A percentile compares a stretch with the other conserved stretches of the same genome.
These are phyloP conservation scores for Vanrija humicola DNA, from an alignment of 1,284 basidiomycete species.

Conservation along the genomic window DNA sequence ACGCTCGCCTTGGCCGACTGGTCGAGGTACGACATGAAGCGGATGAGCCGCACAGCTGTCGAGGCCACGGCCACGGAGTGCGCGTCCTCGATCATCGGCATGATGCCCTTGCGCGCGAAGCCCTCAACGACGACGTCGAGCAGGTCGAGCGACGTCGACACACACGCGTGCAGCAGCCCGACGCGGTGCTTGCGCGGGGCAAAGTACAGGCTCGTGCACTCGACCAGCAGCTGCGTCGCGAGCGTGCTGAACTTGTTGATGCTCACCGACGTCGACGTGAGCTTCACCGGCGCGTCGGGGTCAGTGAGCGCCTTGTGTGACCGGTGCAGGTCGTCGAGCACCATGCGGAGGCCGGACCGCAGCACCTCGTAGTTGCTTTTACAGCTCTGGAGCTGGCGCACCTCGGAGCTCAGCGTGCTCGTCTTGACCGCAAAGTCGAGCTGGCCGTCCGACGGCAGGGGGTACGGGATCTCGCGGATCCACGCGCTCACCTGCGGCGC, in stretches of 20 bases:
- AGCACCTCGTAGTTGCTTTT: constrained; percentile 18
- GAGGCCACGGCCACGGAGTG: constrained; percentile 23
- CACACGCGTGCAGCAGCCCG: constrained; percentile 17
- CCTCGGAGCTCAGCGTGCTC: constrained; percentile 11
- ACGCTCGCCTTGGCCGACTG: constrained; percentile 13
- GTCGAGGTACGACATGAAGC: constrained; percentile 20
- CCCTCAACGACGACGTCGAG: constrained; percentile 20
- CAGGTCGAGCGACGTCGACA: constrained; percentile 15
- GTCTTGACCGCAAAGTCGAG: constrained; percentile 24
- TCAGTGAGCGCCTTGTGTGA: constrained; percentile 10
- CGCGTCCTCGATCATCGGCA: constrained; percentile 25
- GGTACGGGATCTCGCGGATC: constrained; percentile 15
- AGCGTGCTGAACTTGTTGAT: constrained; percentile 22
- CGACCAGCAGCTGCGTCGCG: constrained; percentile 15
- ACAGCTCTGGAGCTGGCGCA: constrained; percentile 18
- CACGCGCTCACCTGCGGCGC: constrained; percentile 15
- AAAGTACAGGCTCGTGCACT: constrained; percentile 18
- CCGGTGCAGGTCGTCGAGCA: constrained; percentile 19
- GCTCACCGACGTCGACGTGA: constrained; percentile 19
- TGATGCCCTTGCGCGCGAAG: constrained; percentile 22
- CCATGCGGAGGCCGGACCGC: constrained; percentile 15
- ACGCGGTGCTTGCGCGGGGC: constrained; percentile 17
- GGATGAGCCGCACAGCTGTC: constrained; percentile 16
- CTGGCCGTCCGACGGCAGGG: constrained; percentile 20
- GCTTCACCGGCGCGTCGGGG: constrained; percentile 5